Conservation (phyloP, 2,329 filamentous ascomycete genomes). For the Sclerotinia nivalis region DNA sequence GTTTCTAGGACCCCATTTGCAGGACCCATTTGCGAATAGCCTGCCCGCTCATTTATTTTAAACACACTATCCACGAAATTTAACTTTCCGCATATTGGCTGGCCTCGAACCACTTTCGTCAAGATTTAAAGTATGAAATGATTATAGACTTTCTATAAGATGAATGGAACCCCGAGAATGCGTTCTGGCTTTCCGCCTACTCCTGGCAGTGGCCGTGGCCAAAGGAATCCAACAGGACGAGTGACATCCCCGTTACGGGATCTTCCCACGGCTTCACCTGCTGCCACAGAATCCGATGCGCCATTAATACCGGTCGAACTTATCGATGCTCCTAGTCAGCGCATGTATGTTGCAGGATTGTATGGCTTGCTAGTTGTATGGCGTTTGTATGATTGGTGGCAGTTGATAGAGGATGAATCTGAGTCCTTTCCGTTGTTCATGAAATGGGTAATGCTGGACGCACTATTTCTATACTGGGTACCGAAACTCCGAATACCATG, state of each 20-base stretch:
- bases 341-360: slow-evolving; percentile 80
- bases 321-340: slow-evolving; percentile 87
- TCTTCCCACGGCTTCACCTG: slow-evolving; percentile 31
- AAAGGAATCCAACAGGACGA: slow-evolving; percentile 39
- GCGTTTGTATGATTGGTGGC: slow-evolving; percentile 84
- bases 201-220: slow-evolving; percentile 54
- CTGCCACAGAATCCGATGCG: slow-evolving; percentile 28
- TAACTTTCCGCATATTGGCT: not conserved
- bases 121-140: slow-evolving; percentile 49
- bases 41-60: not conserved
- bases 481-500: slow-evolving; percentile 91
- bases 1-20: not conserved
- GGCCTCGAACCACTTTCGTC: slow-evolving; percentile 26
- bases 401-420: slow-evolving; percentile 75
- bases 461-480: slow-evolving; percentile 81
- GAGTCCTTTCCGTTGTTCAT: slow-evolving; percentile 88
- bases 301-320: slow-evolving; percentile 80
- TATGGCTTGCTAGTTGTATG: slow-evolving; percentile 77
- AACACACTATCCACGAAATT: slow-evolving; percentile 6
- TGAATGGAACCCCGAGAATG: slow-evolving; percentile 77
- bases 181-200: slow-evolving; percentile 80
- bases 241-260: slow-evolving; percentile 36
- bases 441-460: slow-evolving; percentile 91
- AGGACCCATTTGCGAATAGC: not conserved
- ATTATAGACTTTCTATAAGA: slow-evolving; percentile 9